Conservation (phyloP, 169 alveolate species). For the Plasmodium ovale region DNA sequence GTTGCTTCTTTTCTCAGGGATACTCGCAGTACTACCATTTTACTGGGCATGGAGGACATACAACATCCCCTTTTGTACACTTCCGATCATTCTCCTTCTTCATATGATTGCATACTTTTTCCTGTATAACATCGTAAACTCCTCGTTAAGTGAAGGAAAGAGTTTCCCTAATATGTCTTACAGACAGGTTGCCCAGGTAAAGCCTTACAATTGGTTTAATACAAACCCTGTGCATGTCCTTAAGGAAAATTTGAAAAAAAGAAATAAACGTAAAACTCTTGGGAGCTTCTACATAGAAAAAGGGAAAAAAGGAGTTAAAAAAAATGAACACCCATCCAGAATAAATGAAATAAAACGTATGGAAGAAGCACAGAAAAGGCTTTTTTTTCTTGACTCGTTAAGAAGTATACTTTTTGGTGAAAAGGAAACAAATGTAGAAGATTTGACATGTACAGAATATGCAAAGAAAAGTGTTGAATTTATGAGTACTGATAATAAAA, state of each 20-base stretch:
- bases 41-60: constrained; percentile 26
- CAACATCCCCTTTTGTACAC: background rate
- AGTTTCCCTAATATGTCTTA: background rate
- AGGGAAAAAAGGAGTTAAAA: background rate
- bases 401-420: too few relatives aligned
- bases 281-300: background rate
- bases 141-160: background rate
- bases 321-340: background rate
- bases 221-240: constrained; percentile 25
- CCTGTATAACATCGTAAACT: background rate
- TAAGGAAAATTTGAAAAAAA: constrained; percentile 1
- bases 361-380: background rate
- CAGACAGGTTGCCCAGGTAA: background rate
- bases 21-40: constrained; percentile 14
- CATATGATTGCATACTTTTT: constrained; percentile 7
- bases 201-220: constrained; percentile 21
- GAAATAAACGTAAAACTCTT: background rate
- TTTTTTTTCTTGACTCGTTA: too few relatives aligned
- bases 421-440: background rate
- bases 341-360: background rate
- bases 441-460: too few relatives aligned
- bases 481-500: too few relatives aligned
- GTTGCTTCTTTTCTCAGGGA: constrained; percentile 15
- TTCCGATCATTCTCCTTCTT: background rate
- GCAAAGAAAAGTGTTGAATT: too few relatives aligned